Evolutionary conservation across 202 grass and related monocot species (phyloP).

Genomic region (Zizania palustris): DNA sequence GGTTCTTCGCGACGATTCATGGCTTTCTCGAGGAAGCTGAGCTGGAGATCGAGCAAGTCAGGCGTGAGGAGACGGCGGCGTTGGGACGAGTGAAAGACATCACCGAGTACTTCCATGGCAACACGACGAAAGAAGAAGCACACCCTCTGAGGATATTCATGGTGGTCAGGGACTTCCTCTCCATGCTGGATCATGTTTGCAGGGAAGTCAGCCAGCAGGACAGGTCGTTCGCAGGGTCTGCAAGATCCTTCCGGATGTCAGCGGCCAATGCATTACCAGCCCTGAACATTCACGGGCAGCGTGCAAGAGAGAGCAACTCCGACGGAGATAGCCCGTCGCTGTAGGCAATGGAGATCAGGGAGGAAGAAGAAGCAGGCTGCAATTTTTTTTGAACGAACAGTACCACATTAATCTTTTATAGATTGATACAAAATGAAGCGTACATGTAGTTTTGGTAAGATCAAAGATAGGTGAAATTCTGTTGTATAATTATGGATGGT

Average conservation of each 20-base stretch:
- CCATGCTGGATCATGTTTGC: slow-evolving; percentile 82
- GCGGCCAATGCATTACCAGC: slow-evolving; percentile 40
- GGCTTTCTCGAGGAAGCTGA: slow-evolving; percentile 64
- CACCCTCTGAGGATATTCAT: slow-evolving; percentile 93
- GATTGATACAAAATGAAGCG: slow-evolving; percentile 37
- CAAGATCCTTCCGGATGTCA: slow-evolving; percentile 70
- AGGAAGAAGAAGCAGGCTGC: neutral
- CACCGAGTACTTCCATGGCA: slow-evolving; percentile 76
- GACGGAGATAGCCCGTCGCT: slow-evolving; percentile 61
- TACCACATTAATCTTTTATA: slow-evolving; percentile 3
- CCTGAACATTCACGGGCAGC: slow-evolving; percentile 43
- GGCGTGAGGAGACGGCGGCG: slow-evolving; percentile 60
- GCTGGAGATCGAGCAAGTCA: slow-evolving; percentile 58
- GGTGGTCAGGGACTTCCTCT: slow-evolving; percentile 89
- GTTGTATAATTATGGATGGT: slow-evolving; percentile 34
- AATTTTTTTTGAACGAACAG: slow-evolving; percentile 21
- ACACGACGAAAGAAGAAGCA: slow-evolving; percentile 63
- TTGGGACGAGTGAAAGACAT: slow-evolving; percentile 71
- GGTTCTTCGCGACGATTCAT: slow-evolving; percentile 66
- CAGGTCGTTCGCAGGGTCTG: slow-evolving; percentile 65
- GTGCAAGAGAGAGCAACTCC: slow-evolving; percentile 33
- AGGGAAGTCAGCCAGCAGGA: slow-evolving; percentile 80
- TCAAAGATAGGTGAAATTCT: slow-evolving; percentile 13
- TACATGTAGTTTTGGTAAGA: slow-evolving; percentile 15
- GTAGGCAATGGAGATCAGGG: slow-evolving; percentile 33